These are phyloP conservation scores for Ophiocordyceps australis DNA, from an alignment of 2,329 filamentous ascomycete genomes.

Conservation along the genomic window DNA sequence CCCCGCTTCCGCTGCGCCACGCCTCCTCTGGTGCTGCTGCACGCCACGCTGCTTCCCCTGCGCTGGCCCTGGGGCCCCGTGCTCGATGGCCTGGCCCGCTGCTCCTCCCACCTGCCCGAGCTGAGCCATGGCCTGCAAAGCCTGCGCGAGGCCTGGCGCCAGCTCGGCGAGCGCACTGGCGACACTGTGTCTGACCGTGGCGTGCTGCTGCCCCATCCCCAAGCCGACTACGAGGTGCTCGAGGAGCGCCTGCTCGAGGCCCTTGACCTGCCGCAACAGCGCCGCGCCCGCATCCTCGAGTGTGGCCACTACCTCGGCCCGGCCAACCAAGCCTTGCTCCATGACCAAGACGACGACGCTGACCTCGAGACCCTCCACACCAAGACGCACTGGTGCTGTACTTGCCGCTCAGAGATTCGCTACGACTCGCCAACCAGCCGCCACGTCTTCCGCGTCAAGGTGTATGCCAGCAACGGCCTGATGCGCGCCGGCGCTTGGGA, in stretches of 20 bases:
- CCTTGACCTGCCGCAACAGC: slow-evolving; percentile 46
- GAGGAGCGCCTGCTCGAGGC: slow-evolving; percentile 63
- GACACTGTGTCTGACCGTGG: slow-evolving; percentile 60
- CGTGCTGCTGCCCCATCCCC: slow-evolving; percentile 58
- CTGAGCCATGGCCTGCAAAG: slow-evolving; percentile 26
- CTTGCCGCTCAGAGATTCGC: slow-evolving; percentile 34
- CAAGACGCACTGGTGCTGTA: slow-evolving; percentile 35
- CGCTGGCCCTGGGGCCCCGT: slow-evolving; percentile 44
- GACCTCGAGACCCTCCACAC: slow-evolving; percentile 12
- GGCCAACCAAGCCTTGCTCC: slow-evolving; percentile 26
- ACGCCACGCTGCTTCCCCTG: slow-evolving; percentile 58
- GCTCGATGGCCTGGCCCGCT: slow-evolving; percentile 24
- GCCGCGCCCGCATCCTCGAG: slow-evolving; percentile 50
- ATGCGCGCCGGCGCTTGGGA: slow-evolving; percentile 87
- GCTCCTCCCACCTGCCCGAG: too few species aligned
- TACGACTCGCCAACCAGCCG: slow-evolving; percentile 32
- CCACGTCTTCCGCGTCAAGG: slow-evolving; percentile 59
- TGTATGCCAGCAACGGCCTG: slow-evolving; percentile 87
- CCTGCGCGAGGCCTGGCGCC: slow-evolving; percentile 44
- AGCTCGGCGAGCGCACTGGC: slow-evolving; percentile 50
- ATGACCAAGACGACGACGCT: slow-evolving; percentile 27
- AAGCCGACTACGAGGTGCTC: slow-evolving; percentile 62
- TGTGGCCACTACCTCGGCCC: slow-evolving; percentile 61
- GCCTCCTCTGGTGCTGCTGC: slow-evolving; percentile 57
- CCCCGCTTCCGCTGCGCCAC: slow-evolving; percentile 36